These are phyloP conservation scores for Stephania cephalantha DNA, from an alignment of 164 flowering plant species.

Conservation along the genomic window DNA sequence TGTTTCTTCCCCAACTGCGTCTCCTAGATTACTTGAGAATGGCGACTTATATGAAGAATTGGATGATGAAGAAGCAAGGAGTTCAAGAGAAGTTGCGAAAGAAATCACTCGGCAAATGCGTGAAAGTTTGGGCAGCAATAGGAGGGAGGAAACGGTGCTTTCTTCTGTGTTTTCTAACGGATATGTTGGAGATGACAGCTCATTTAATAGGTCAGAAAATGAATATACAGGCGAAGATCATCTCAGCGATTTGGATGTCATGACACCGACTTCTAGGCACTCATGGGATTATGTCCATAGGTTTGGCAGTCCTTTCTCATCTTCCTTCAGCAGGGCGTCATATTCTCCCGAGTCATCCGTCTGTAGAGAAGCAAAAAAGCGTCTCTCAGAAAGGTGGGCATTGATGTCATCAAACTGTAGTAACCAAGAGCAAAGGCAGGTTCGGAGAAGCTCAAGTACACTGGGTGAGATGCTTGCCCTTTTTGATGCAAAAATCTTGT, in stretches of 20 bases:
- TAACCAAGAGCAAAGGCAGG: slow-evolving; percentile 51
- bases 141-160: slow-evolving; percentile 52
- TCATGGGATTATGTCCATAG: slow-evolving; percentile 75
- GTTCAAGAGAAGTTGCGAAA: slow-evolving; percentile 64
- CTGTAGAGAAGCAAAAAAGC: slow-evolving; percentile 91
- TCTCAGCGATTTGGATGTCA: slow-evolving; percentile 72
- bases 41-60: slow-evolving; percentile 35
- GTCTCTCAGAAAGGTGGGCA: slow-evolving; percentile 95
- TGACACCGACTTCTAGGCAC: slow-evolving; percentile 74
- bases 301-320: slow-evolving; percentile 56
- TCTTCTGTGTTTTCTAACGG: slow-evolving; percentile 83
- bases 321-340: slow-evolving; percentile 70
- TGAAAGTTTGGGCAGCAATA: slow-evolving; percentile 45
- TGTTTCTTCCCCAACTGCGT: slow-evolving; percentile 38
- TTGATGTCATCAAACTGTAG: slow-evolving; percentile 60
- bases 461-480: slow-evolving; percentile 97
- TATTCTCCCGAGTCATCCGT: slow-evolving; percentile 88
- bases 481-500: slow-evolving; percentile 49
- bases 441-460: slow-evolving; percentile 73
- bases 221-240: slow-evolving; percentile 46
- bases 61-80: slow-evolving; percentile 39
- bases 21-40: slow-evolving; percentile 29
- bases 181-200: slow-evolving; percentile 80
- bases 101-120: slow-evolving; percentile 58
- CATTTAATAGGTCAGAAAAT: slow-evolving; percentile 66